These are phyloP conservation scores for Trametes elegans DNA, from an alignment of 768 basidiomycete genomes.

Conservation along the genomic window DNA sequence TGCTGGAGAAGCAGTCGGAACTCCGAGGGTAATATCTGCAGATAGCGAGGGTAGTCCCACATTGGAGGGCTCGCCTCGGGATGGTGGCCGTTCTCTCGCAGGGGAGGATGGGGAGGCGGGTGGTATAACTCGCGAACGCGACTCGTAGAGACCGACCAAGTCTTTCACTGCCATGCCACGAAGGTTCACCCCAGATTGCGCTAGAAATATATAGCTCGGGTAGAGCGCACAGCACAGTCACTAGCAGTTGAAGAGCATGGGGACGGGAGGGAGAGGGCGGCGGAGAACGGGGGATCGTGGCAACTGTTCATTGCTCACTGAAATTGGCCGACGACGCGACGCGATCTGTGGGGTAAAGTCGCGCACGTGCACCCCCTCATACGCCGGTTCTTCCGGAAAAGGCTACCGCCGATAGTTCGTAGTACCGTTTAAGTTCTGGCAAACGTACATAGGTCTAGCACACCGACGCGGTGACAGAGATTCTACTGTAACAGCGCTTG, in stretches of 20 bases:
- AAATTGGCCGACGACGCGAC: slow-evolving; percentile 9
- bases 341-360: slow-evolving; percentile 3
- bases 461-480: too few species aligned
- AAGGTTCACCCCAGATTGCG: neutral
- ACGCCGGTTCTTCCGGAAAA: neutral
- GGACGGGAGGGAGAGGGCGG: too few species aligned
- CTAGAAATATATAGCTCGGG: too few species aligned
- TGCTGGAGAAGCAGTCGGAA: neutral
- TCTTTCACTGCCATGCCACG: slow-evolving; percentile 31
- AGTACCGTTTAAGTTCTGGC: too few species aligned
- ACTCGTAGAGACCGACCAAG: slow-evolving; percentile 29
- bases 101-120: neutral
- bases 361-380: slow-evolving; percentile 11
- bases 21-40: neutral
- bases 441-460: too few species aligned
- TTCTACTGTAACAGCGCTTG: slow-evolving; percentile 14
- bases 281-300: too few species aligned
- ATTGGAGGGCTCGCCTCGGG: neutral
- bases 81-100: neutral
- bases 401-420: neutral
- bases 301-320: too few species aligned
- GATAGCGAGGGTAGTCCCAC: neutral
- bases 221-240: too few species aligned
- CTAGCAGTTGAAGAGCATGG: neutral
- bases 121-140: slow-evolving; percentile 5